These are phyloP conservation scores for Saccharomycopsis lassenensis DNA, from an alignment of 805 yeast species.

Conservation along the genomic window DNA sequence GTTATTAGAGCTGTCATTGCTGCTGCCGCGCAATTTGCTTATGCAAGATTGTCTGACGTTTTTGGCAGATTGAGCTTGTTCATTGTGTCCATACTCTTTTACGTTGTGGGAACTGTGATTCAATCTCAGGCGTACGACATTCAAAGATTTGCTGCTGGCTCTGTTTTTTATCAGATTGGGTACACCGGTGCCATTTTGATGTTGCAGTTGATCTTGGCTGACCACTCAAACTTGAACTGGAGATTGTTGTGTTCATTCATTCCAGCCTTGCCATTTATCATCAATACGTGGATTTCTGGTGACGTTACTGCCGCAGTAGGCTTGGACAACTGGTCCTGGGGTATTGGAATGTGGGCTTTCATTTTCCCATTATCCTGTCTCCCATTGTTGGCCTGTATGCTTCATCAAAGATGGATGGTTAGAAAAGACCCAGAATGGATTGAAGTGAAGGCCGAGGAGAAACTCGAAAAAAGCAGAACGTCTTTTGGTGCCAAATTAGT, in stretches of 20 bases:
- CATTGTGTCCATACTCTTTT: conserved; percentile 35
- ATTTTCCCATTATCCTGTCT: conserved; percentile 41
- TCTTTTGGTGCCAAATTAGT: conserved; percentile 19
- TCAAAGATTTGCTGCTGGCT: conserved; percentile 45
- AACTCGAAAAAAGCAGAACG: conserved; percentile 4
- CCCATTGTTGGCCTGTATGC: conserved; percentile 35
- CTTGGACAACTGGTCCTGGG: conserved; percentile 38
- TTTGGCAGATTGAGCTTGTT: conserved; percentile 45
- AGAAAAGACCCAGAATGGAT: conserved; percentile 31
- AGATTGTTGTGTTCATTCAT: conserved; percentile 53
- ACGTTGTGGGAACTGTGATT: conserved; percentile 45
- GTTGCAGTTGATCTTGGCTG: conserved; percentile 49
- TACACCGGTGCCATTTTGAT: conserved; percentile 54
- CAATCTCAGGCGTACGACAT: conserved; percentile 45
- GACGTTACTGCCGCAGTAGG: conserved; percentile 34
- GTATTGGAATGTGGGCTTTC: conserved; percentile 52
- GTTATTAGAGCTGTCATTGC: conserved; percentile 43
- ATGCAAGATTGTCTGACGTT: conserved; percentile 44
- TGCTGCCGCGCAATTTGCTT: conserved; percentile 47
- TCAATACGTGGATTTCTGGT: conserved; percentile 73
- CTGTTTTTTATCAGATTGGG: conserved; percentile 36
- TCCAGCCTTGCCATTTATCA: conserved; percentile 62
- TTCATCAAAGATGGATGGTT: conserved; percentile 39
- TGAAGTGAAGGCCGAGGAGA: conserved; percentile 24
- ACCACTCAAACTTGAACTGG: conserved; percentile 60